Conservation (phyloP, 495 filamentous ascomycete genomes). For the Talaromyces ruber region DNA sequence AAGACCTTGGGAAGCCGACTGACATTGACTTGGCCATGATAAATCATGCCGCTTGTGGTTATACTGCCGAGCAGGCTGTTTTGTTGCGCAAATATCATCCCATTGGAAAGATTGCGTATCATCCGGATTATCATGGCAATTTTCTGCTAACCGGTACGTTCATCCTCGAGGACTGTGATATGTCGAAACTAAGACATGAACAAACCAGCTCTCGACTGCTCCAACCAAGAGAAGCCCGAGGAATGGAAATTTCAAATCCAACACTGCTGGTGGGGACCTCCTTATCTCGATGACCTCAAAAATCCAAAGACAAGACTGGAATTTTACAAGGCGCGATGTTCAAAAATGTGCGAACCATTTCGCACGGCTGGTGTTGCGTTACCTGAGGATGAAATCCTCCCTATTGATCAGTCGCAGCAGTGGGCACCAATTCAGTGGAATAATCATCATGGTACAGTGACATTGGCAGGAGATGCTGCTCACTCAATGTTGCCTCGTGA, state of each 20-base stretch:
- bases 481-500: slow-evolving; percentile 58
- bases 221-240: slow-evolving; percentile 24
- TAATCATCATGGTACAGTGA: slow-evolving; percentile 36
- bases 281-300: not conserved
- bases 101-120: slow-evolving; percentile 6
- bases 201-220: slow-evolving; percentile 22
- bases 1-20: slow-evolving; percentile 7
- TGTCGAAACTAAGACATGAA: not conserved
- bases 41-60: slow-evolving; percentile 9
- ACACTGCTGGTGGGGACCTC: slow-evolving; percentile 6
- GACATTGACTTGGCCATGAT: slow-evolving; percentile 5
- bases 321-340: not conserved
- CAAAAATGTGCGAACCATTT: not conserved
- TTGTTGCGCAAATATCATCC: slow-evolving; percentile 15
- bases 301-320: not conserved
- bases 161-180: not conserved
- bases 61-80: slow-evolving; percentile 19
- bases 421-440: slow-evolving; percentile 25
- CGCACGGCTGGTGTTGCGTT: not conserved
- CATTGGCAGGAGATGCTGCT: slow-evolving; percentile 50
- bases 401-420: not conserved
- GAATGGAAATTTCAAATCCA: slow-evolving; percentile 26
- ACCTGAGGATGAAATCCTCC: not conserved
- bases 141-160: slow-evolving; percentile 1
- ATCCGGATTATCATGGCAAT: not conserved